Evolutionary conservation across 2,329 filamentous ascomycete species (phyloP).

Genomic region (Fusarium veterinarium): DNA sequence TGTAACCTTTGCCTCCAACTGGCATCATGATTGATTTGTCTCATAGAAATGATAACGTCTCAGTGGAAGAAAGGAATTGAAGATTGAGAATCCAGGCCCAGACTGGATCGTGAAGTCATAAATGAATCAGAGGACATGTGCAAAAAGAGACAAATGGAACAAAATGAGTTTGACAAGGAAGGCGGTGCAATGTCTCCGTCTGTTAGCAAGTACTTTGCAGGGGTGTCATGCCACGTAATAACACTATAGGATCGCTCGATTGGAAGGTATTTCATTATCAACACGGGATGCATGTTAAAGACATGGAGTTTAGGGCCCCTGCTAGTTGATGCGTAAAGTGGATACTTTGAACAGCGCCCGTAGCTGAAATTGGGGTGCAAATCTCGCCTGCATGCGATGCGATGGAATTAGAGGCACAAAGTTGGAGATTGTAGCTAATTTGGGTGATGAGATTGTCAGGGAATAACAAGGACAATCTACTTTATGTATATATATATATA

Average conservation of each 20-base stretch:
- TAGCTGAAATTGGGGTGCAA: conserved; percentile 38
- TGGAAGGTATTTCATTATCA: conserved; percentile 23
- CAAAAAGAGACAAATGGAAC: conserved; percentile 38
- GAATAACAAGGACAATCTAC: not conserved
- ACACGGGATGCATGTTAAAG: conserved; percentile 17
- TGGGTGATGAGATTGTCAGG: conserved; percentile 8
- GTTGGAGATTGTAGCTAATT: conserved; percentile 21
- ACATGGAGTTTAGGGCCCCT: conserved; percentile 25
- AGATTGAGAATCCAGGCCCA: conserved; percentile 6
- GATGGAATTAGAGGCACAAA: conserved; percentile 37
- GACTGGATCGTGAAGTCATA: conserved; percentile 13
- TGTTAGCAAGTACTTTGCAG: conserved; percentile 35
- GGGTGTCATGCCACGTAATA: not conserved
- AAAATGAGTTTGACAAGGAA: conserved; percentile 38
- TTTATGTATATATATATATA: not conserved
- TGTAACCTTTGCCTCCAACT: not conserved
- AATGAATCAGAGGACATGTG: conserved; percentile 20
- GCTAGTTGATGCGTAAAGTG: conserved; percentile 37
- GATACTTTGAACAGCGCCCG: conserved; percentile 31
- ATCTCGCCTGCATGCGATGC: conserved; percentile 42
- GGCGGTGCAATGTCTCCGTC: conserved; percentile 18
- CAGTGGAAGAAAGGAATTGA: conserved; percentile 14
- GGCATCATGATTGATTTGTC: conserved; percentile 13
- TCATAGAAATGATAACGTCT: conserved; percentile 29
- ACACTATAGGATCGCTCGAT: not conserved